Evolutionary conservation across 2,329 filamentous ascomycete species (phyloP), one percentile per base, ranked within the genome.

Genomic region (Colletotrichum brevisporum): DNA sequence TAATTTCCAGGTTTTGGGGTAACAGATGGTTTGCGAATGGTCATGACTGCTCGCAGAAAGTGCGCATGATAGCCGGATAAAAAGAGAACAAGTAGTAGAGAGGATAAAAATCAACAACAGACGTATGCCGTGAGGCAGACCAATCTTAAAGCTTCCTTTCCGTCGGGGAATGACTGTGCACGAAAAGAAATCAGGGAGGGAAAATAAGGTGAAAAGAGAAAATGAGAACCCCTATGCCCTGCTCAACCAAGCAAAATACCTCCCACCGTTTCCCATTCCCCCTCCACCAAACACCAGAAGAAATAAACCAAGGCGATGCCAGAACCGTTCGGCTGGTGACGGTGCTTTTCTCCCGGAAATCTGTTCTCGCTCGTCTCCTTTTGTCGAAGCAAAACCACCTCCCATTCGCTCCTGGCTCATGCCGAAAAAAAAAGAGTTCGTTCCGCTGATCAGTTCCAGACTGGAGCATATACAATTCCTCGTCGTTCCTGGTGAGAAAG

Each of bases 71-170:
- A 21, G 56, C 53, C 15, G 18, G 47, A 47, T 16, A 27, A 45
- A 26, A 55, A 39, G 26, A n/a, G 56, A 21, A 31, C 36, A 59
- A 10, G 16, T 31, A 13, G 18, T 27, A 8, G 58, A 73, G 63
- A 74, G 71, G 65, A 72, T 70, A 66, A 53, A 73, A 58, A 72
- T 36, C 47, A 53, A 61, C 39, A 76, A 73, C 60, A 73, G 70
- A 76, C 73, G 71, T 76, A 71, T 75, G 77, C 78, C 78, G 78
- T 71, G 78, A 79, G 78, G 78, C 78, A 75, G 74, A 73, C 76
- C 76, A 77, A 72, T 78, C 75, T 78, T 78, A 75, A 73, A 72
- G 74, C 74, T 58, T 67, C 62, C 71, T 47, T 71, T 71, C 62
- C 60, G 59, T 58, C 26, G 45, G 63, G 47, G 60, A 67, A 73